These are phyloP conservation scores for Penicillium longicatenatum DNA, from an alignment of 495 filamentous ascomycete species.

Conservation along the genomic window DNA sequence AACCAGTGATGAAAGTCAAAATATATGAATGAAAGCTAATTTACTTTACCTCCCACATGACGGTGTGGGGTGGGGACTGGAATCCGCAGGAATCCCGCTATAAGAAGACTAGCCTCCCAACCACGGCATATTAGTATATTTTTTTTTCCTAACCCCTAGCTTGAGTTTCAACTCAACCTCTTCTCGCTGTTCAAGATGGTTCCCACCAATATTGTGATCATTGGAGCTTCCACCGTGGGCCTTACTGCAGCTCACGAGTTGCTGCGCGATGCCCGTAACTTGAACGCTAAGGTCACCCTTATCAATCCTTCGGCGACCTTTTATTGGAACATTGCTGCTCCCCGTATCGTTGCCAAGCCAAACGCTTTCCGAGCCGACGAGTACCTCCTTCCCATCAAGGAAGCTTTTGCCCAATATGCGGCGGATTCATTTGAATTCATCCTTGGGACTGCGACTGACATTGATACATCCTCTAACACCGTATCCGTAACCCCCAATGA, in stretches of 20 bases:
- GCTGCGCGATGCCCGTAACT: constrained; percentile 46
- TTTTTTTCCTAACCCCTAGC: constrained; percentile 1
- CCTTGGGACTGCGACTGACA: constrained; percentile 48
- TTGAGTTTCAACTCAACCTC: not conserved
- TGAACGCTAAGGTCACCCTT: constrained; percentile 52
- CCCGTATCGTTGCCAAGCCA: constrained; percentile 48
- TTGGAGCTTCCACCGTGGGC: constrained; percentile 65
- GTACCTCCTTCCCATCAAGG: constrained; percentile 50
- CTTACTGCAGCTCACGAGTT: constrained; percentile 60
- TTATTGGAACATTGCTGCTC: constrained; percentile 56
- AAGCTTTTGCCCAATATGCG: constrained; percentile 53
- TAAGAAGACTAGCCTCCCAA: not conserved
- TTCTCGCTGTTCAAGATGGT: constrained; percentile 19
- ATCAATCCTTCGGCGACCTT: constrained; percentile 55
- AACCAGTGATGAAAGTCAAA: not conserved
- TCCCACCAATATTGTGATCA: constrained; percentile 52
- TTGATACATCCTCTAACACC: constrained; percentile 48
- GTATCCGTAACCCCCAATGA: constrained; percentile 38
- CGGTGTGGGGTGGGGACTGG: not conserved
- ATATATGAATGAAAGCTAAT: no score
- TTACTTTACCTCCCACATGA: no score
- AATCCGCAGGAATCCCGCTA: not conserved
- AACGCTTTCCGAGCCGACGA: constrained; percentile 42
- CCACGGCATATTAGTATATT: not conserved
- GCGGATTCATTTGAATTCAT: constrained; percentile 55